Percentiles rank a stretch among this genome's conserved stretches.
Evolutionary conservation across 2,329 filamentous ascomycete species (phyloP).

Genomic region (Thelonectria olida): DNA sequence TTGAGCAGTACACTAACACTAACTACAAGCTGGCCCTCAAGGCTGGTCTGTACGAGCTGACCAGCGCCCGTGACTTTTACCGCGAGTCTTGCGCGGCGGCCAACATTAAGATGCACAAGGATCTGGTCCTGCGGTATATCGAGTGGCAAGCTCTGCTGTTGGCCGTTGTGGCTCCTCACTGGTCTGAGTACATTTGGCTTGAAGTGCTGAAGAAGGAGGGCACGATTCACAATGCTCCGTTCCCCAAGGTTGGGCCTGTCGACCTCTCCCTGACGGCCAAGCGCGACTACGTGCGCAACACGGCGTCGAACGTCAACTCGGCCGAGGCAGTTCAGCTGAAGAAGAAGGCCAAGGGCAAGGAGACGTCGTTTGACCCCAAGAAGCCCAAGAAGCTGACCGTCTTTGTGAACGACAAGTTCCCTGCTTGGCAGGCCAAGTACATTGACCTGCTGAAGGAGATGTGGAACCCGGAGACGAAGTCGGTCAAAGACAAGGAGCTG

Average conservation of each 20-base stretch:
- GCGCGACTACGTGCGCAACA: slow-evolving; percentile 81
- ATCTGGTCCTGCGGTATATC: slow-evolving; percentile 81
- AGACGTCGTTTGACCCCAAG: slow-evolving; percentile 84
- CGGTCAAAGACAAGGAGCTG: slow-evolving; percentile 82
- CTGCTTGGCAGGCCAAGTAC: slow-evolving; percentile 91
- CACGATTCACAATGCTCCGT: slow-evolving; percentile 78
- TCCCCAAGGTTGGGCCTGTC: slow-evolving; percentile 67
- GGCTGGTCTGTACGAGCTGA: slow-evolving; percentile 89
- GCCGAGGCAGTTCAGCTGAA: slow-evolving; percentile 86
- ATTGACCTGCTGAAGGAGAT: slow-evolving; percentile 79
- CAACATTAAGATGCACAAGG: slow-evolving; percentile 86
- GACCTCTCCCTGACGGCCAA: slow-evolving; percentile 78
- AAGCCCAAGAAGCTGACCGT: slow-evolving; percentile 92
- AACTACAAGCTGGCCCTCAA: slow-evolving; percentile 86
- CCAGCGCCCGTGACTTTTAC: slow-evolving; percentile 88
- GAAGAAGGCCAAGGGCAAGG: slow-evolving; percentile 93
- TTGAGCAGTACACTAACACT: slow-evolving; percentile 79
- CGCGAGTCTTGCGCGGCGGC: slow-evolving; percentile 81
- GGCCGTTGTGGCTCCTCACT: slow-evolving; percentile 88
- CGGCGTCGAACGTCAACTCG: slow-evolving; percentile 78
- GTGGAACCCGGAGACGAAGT: slow-evolving; percentile 69
- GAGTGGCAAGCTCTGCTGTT: slow-evolving; percentile 87
- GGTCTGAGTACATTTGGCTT: slow-evolving; percentile 92
- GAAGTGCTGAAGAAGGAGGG: slow-evolving; percentile 83
- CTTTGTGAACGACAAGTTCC: slow-evolving; percentile 82